A percentile compares a stretch with the other conserved stretches of the same genome.
These are phyloP conservation scores for Torulaspora franciscae DNA, from an alignment of 805 yeast species.

Conservation along the genomic window DNA sequence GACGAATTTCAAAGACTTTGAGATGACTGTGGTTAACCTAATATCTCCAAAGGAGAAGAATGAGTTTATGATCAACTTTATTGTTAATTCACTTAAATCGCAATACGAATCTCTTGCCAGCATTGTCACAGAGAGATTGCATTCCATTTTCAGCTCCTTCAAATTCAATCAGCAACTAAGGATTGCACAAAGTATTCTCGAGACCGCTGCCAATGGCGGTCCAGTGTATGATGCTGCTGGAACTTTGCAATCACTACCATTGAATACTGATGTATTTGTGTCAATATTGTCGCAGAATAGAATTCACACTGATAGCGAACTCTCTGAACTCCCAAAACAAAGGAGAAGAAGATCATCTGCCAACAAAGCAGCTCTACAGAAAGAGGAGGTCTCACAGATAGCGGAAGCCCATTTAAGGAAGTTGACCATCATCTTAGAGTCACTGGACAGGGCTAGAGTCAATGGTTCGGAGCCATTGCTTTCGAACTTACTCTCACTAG, in stretches of 20 bases:
- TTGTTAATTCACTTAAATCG: slow-evolving; percentile 50
- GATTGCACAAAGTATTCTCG: slow-evolving; percentile 56
- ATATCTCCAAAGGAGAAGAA: slow-evolving; percentile 60
- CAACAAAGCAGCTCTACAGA: slow-evolving; percentile 66
- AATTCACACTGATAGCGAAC: slow-evolving; percentile 43
- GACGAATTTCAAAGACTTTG: slow-evolving; percentile 51
- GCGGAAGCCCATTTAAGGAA: slow-evolving; percentile 77
- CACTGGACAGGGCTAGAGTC: slow-evolving; percentile 50
- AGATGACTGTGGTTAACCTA: slow-evolving; percentile 50
- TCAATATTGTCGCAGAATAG: slow-evolving; percentile 55
- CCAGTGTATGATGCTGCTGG: slow-evolving; percentile 50
- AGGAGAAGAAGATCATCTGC: slow-evolving; percentile 81
- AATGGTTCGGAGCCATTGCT: slow-evolving; percentile 43
- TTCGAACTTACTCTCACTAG: slow-evolving; percentile 51
- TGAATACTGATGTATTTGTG: slow-evolving; percentile 55
- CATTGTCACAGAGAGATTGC: slow-evolving; percentile 47
- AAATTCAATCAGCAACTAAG: slow-evolving; percentile 53
- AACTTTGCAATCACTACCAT: slow-evolving; percentile 48
- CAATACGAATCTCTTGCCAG: slow-evolving; percentile 42
- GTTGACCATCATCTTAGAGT: slow-evolving; percentile 72
- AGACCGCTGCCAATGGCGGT: slow-evolving; percentile 43
- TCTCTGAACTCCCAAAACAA: slow-evolving; percentile 49
- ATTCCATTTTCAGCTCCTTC: slow-evolving; percentile 52
- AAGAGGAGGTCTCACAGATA: slow-evolving; percentile 61
- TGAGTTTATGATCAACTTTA: slow-evolving; percentile 53